Evolutionary conservation across 2,329 filamentous ascomycete species (phyloP).

Genomic region (Davidsoniella neocaledoniae): DNA sequence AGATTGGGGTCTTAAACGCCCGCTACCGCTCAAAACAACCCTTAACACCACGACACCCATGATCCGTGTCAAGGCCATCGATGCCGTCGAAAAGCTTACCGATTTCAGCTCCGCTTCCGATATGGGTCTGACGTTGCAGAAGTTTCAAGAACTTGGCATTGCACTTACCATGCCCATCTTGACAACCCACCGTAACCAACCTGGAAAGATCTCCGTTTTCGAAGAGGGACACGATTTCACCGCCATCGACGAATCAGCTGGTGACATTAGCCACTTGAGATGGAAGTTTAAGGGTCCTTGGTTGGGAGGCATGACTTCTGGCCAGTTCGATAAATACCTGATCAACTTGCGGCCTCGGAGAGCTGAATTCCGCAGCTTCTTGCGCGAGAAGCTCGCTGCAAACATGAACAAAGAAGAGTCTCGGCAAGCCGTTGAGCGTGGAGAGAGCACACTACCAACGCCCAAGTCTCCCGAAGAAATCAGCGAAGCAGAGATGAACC

Average conservation of each 20-base stretch:
- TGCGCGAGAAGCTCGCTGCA: conserved; percentile 32
- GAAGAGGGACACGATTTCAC: conserved; percentile 41
- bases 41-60: conserved; percentile 55
- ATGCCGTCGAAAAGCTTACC: conserved; percentile 75
- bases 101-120: conserved; percentile 74
- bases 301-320: conserved; percentile 45
- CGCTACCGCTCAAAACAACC: conserved; percentile 62
- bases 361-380: conserved; percentile 35
- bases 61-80: conserved; percentile 60
- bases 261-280: conserved; percentile 28
- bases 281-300: conserved; percentile 55
- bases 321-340: conserved; percentile 41
- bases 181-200: conserved; percentile 12
- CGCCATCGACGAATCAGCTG: conserved; percentile 20
- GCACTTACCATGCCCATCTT: conserved; percentile 42
- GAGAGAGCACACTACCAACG: conserved; percentile 18
- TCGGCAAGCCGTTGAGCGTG: conserved; percentile 24
- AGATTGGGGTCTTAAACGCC: conserved; percentile 85
- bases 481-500: conserved; percentile 32
- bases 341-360: conserved; percentile 35
- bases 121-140: conserved; percentile 62
- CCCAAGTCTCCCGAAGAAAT: conserved; percentile 23
- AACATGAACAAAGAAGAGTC: conserved; percentile 26
- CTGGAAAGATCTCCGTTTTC: conserved; percentile 28
- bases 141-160: conserved; percentile 70